These are phyloP conservation scores for Gastrodia elata DNA, from an alignment of 106 monocot genomes.

Conservation along the genomic window DNA sequence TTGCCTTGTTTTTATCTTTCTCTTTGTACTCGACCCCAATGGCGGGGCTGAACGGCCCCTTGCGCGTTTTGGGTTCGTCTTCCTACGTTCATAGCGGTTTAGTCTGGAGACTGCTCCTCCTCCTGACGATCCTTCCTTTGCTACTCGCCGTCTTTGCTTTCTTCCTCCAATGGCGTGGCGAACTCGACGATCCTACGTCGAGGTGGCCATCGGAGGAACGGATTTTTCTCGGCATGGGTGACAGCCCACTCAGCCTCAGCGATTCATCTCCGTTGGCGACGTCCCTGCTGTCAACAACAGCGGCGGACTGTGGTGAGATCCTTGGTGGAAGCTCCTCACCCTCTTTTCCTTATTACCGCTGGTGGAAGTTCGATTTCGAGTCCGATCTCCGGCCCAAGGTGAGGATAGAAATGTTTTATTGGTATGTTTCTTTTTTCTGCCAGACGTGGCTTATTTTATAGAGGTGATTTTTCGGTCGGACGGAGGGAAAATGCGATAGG, in stretches of 20 bases:
- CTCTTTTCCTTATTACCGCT: conserved; percentile 37
- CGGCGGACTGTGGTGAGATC: conserved; percentile 42
- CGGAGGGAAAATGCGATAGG: not conserved
- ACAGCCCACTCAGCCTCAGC: conserved; percentile 35
- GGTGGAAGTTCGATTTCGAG: conserved; percentile 34
- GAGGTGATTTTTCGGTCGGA: not conserved
- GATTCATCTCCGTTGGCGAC: conserved; percentile 16
- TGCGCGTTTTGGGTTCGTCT: conserved; percentile 12
- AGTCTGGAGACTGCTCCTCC: conserved; percentile 23
- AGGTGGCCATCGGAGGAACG: conserved; percentile 48
- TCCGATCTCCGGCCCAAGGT: conserved; percentile 45
- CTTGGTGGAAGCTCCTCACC: conserved; percentile 35
- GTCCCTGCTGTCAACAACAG: conserved; percentile 18
- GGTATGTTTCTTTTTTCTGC: not conserved
- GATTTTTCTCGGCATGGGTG: conserved; percentile 74
- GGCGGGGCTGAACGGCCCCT: conserved; percentile 24
- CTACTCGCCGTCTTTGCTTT: conserved; percentile 56
- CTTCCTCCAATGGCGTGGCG: conserved; percentile 95
- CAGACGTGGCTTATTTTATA: not conserved
- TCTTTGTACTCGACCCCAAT: conserved; percentile 8
- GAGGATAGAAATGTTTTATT: conserved; percentile 6
- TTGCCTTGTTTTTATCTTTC: not conserved
- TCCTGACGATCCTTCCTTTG: conserved; percentile 26
- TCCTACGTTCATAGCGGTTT: not conserved
- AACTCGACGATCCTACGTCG: conserved; percentile 62